Base-by-base conservation (phyloP, 2,329 filamentous ascomycete species). In the Fusarium nygamai region DNA sequence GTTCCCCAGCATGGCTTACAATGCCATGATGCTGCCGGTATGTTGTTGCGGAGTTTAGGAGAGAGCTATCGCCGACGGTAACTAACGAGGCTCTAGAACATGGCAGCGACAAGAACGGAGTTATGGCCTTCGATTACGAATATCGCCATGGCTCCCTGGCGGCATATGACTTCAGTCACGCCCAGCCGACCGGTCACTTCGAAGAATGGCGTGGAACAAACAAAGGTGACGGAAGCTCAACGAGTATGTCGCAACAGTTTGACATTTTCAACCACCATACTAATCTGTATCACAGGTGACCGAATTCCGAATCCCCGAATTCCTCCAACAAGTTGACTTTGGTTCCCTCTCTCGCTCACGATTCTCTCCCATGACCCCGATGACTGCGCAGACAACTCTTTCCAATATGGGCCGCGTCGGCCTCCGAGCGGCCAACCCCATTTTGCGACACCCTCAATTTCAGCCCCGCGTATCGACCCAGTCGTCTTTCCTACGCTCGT, bases 111-210 rank as follows among this genome's bases (percentile, higher is more conserved):
- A 68, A 83, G 83, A 13, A 79, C 84, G 57, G 85, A 86, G 43
- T 74, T 87, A 61, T 85, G 85, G 84, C 85, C 86, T 61, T 86
- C 85, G 50, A 81, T 87, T 69, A 80, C 82, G 59, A 85, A 81
- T 67, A 83, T 83, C 19, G 69, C 86, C 22, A 77, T 81, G 64
- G 69, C 81, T 27, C 82, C 85, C 14, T 85, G 80, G 80, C 76
- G 69, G 57, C 68, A 67, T 53, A 75, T 72, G 22, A 53, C 65
- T 20, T 66, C 59, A 19, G 39, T 67, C 12, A 61, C 64, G 27
- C 56, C 68, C 54, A 60, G 59, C 46, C 69, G 73, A 70, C 53
- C 67, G 65, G 71, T 43, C 58, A 19, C 59, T 46, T 53, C 53
- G 38, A 64, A 65, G 22, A 58, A 71, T 12, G 38, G 20, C 22